Evolutionary conservation across 352 stramenopile genomes (phyloP).

Genomic region (Globisporangium spiculum): DNA sequence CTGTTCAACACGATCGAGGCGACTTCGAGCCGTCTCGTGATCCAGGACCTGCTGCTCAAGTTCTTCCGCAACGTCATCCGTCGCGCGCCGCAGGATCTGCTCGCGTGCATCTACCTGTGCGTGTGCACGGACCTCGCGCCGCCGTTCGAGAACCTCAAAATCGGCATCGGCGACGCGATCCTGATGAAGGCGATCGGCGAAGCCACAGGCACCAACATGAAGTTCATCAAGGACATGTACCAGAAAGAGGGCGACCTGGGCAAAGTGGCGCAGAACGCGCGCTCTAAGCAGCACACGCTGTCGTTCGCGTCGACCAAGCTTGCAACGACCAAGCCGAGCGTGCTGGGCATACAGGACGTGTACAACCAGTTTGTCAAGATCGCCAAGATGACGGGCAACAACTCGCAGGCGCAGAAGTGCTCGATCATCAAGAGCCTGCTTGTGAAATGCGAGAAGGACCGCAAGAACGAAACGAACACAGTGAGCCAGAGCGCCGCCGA

Average conservation of each 20-base stretch:
- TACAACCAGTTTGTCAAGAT: conserved; percentile 93
- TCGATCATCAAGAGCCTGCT: conserved; percentile 97
- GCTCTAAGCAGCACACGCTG: conserved; percentile 93
- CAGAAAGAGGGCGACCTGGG: conserved; percentile 97
- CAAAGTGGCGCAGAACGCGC: conserved; percentile 92
- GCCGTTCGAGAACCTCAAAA: conserved; percentile 96
- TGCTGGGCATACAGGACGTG: conserved; percentile 86
- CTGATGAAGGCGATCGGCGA: conserved; percentile 97
- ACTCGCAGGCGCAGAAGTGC: conserved; percentile 97
- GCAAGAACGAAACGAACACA: conserved; percentile 46
- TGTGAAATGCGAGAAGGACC: conserved; percentile 88
- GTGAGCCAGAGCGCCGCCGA: conserved; percentile 43
- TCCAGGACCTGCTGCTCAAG: conserved; percentile 82
- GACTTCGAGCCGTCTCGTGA: conserved; percentile 67
- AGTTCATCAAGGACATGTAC: conserved; percentile 96
- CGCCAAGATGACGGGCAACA: conserved; percentile 92
- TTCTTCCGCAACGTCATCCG: conserved; percentile 85
- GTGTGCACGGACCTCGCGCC: conserved; percentile 92
- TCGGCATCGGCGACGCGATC: conserved; percentile 97
- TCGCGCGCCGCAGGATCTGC: conserved; percentile 75
- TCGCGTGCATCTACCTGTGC: conserved; percentile 91
- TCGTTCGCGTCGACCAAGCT: conserved; percentile 46
- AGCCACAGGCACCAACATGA: conserved; percentile 88
- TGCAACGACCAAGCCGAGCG: conserved; percentile 74
- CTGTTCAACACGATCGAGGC: conserved; percentile 82